Conservation (phyloP, 306 rosid genomes). For the Biancaea sappan region DNA sequence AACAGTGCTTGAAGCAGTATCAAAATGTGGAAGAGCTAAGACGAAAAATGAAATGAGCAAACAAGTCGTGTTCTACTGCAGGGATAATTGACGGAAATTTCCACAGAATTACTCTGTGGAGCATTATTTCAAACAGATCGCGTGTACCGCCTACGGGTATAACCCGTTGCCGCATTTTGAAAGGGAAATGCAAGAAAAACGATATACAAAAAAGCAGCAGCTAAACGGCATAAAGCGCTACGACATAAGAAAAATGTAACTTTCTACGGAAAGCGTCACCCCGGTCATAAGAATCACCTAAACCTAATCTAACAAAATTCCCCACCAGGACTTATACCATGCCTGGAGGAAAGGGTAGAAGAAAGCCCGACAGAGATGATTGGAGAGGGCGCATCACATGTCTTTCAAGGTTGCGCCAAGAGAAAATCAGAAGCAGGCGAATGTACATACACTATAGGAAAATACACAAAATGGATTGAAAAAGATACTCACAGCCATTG, state of each 20-base stretch:
- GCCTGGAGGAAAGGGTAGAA: background rate
- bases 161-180: background rate
- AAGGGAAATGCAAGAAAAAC: background rate
- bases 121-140: background rate
- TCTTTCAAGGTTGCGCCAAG: background rate
- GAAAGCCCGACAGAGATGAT: background rate
- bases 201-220: no score
- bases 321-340: no score
- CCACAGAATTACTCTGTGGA: background rate
- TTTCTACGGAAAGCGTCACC: background rate
- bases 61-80: background rate
- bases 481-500: conserved; percentile 10
- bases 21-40: background rate
- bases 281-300: no score
- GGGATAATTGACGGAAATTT: background rate
- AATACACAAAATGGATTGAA: background rate
- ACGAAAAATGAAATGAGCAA: background rate
- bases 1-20: background rate
- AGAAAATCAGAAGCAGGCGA: background rate
- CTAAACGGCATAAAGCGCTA: no score
- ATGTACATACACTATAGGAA: background rate
- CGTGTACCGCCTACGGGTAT: background rate
- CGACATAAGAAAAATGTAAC: background rate
- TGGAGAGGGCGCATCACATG: background rate
- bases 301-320: background rate